Base-by-base conservation (phyloP, 2,329 filamentous ascomycete species). In the Akanthomyces uredinophilus region DNA sequence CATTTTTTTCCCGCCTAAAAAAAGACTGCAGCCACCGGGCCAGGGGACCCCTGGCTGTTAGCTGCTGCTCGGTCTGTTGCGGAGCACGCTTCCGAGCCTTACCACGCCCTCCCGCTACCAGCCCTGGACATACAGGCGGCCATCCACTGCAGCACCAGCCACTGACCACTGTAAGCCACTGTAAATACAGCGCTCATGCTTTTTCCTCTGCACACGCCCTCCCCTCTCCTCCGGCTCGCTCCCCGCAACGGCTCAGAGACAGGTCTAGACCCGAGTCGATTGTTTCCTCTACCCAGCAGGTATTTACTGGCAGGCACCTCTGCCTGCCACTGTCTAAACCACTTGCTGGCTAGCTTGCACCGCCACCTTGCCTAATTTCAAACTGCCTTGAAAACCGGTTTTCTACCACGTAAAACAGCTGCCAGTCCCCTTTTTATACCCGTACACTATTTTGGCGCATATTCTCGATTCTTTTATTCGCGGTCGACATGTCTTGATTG, bases 351-450 rank as follows among this genome's bases (percentile, higher is more conserved):
- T 20, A n/a, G 39, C 52, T 39, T 60, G 62, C 62, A 63, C 62
- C 57, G 62, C 62, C 62, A 63, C 62, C 62, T 63, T 58, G 22
- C 46, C 60, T 57, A 57, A 63, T 63, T 60, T 60, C 47, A 11
- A 29, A 29, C 37, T 20, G 52, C 18, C 37, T 41, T 56, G 22
- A 27, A 51, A 61, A 50, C 55, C 44, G 20, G 44, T 41, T 58
- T 29, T 39, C 18, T n/a, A 14, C 14, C 16, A n/a, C 29, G n/a
- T 4, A 5, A 11, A 18, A 56, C 8, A 57, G 24, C 7, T 11
- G 32, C 13, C n/a, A 41, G 41, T 46, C 53, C 55, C 55, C 35
- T 41, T 58, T 50, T 41, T 49, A 49, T 56, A 35, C 18, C 41
- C 53, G 53, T 41, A 29, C 3, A 5, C 37, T 22, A 35, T 43